These are phyloP conservation scores for Penicillium subrubescens DNA, from an alignment of 495 filamentous ascomycete species.

Conservation along the genomic window DNA sequence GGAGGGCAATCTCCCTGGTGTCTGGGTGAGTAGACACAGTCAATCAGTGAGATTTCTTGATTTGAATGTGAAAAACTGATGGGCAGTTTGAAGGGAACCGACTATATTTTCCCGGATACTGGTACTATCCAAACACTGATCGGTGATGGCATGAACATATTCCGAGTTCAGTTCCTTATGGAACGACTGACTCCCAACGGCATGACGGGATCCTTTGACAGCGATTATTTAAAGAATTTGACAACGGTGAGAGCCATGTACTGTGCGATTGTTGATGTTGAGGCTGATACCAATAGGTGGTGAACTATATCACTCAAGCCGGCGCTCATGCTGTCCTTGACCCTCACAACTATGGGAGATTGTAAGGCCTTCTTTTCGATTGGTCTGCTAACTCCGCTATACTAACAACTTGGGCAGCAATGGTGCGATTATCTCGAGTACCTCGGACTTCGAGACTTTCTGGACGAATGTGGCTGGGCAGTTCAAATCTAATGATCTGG, in stretches of 20 bases:
- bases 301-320: conserved; percentile 60
- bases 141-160: conserved; percentile 65
- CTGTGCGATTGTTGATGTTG: not conserved
- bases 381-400: not conserved
- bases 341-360: conserved; percentile 69
- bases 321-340: conserved; percentile 68
- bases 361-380: conserved; percentile 24
- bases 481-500: conserved; percentile 58
- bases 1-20: conserved; percentile 21
- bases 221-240: conserved; percentile 43
- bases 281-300: conserved; percentile 42
- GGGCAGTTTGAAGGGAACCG: conserved; percentile 44
- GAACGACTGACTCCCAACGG: conserved; percentile 60
- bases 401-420: conserved; percentile 45
- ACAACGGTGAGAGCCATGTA: conserved; percentile 35
- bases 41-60: not conserved
- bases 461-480: conserved; percentile 64
- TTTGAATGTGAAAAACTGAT: not conserved
- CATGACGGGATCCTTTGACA: conserved; percentile 46
- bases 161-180: conserved; percentile 70
- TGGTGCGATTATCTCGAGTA: conserved; percentile 64
- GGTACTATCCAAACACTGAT: conserved; percentile 57
- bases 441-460: conserved; percentile 59
- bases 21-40: conserved; percentile 16
- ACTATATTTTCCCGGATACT: conserved; percentile 62